Base-by-base conservation (phyloP, 1,284 basidiomycete genomes). In the Malassezia cuniculi region DNA sequence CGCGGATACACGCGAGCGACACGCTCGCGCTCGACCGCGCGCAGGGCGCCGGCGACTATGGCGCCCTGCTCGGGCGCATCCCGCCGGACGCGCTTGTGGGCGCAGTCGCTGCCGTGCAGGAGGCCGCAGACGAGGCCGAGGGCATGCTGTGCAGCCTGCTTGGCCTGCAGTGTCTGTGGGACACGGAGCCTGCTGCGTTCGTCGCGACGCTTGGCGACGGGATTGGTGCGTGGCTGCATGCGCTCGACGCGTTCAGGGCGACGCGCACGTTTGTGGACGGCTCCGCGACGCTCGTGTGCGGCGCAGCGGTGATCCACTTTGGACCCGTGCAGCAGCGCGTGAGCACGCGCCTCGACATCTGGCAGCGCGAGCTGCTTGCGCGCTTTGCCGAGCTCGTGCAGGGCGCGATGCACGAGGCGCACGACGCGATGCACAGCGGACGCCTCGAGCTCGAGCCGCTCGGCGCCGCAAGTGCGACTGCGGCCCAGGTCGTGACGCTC, bases 121-220 rank as follows among this genome's bases (percentile, higher is more conserved):
- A 71, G 57, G 94, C 94, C 69, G 78, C 93, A 6, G 78, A 80
- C 44, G 78, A 84, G 48, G 76, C 97, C 37, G 80, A 76, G 54
- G 79, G 29, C 97, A 97, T 68, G 86, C 95, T 35, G 81, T 75
- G 50, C 93, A n/a, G n/a, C n/a, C n/a, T 93, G 90, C 77, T 95
- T 0, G 87, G 90, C 64, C 97, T 97, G 76, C 93, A 97, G 69
- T 90, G 87, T 0, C 74, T 97, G 0, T 97, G 90, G 93, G 93
- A 97, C 68, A 78, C 95, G 34, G 87, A 97, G 69, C 77, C 87
- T 11, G 90, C 95, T 74, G 82, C 82, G 60, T 87, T 97, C 15
- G 95, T 93, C 74, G 81, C 79, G 55, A 81, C 83, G 0, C 79
- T 95, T 6, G 93, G 90, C 14, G 87, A 95, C 66, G 85, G 83